Percentiles rank a stretch among this genome's conserved stretches.
These are phyloP conservation scores for Beauveria sp. DNA, from an alignment of 2,329 filamentous ascomycete species.

Conservation along the genomic window DNA sequence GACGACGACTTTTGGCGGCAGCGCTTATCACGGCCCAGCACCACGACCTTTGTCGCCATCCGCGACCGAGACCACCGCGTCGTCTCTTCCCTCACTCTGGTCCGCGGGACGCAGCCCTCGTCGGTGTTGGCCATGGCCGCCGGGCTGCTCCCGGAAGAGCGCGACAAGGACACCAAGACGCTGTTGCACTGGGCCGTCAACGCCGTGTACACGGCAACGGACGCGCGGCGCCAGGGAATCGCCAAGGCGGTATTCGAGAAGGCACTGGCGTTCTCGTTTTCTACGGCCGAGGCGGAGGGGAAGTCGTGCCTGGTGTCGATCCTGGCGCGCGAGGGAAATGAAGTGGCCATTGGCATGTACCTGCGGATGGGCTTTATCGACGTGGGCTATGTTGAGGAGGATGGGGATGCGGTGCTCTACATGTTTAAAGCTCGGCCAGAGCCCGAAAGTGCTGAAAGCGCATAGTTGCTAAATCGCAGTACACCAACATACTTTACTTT, in stretches of 20 bases:
- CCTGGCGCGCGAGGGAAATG: neutral
- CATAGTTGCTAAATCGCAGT: neutral
- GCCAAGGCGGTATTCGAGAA: neutral
- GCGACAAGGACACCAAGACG: neutral
- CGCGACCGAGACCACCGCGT: neutral
- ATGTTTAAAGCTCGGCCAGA: neutral
- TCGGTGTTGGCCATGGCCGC: neutral
- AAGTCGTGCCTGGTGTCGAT: conserved; percentile 6
- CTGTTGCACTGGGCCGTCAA: conserved; percentile 8
- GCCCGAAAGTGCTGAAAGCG: neutral
- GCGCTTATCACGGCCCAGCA: neutral
- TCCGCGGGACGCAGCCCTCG: neutral
- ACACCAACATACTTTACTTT: too few relatives aligned
- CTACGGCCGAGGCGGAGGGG: neutral
- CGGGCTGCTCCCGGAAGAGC: neutral
- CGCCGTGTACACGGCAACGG: conserved; percentile 2
- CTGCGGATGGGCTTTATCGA: neutral
- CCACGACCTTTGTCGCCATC: conserved; percentile 4
- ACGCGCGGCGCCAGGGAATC: conserved; percentile 1
- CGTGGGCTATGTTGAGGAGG: conserved; percentile 6
- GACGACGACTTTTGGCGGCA: conserved; percentile 7
- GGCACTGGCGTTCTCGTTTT: neutral
- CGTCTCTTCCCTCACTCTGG: conserved; percentile 1
- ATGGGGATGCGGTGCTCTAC: conserved; percentile 3
- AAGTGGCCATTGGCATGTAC: conserved; percentile 2